Conservation (phyloP, 2,329 filamentous ascomycete species). For the Sporothrix humicola region DNA sequence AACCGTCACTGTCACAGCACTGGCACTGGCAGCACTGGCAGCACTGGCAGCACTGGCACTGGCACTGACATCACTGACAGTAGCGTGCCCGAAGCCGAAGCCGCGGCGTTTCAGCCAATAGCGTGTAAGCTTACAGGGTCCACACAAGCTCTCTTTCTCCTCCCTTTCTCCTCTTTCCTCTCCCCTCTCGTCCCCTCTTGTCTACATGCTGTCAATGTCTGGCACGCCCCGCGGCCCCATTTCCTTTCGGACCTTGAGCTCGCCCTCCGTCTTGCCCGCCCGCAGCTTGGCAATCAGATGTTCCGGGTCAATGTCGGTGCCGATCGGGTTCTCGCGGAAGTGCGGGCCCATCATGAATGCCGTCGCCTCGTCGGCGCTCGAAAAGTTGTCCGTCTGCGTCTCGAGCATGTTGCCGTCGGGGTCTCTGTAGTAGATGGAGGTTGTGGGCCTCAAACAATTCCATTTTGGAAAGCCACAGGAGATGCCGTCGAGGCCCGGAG, state of each 20-base stretch:
- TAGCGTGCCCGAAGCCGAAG: background rate
- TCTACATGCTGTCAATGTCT: slow-evolving; percentile 22
- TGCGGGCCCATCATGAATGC: slow-evolving; percentile 48
- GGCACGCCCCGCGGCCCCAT: slow-evolving; percentile 39
- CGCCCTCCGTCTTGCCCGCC: slow-evolving; percentile 40
- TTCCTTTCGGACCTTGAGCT: slow-evolving; percentile 41
- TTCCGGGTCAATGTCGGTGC: slow-evolving; percentile 53
- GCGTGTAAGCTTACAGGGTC: background rate
- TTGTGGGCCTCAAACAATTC: too few relatives aligned
- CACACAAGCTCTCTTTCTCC: background rate
- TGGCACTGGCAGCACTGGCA: background rate
- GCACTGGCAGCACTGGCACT: background rate
- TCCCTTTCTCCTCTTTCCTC: background rate
- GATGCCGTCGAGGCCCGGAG: too few relatives aligned
- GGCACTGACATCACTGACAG: background rate
- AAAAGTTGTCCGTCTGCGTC: slow-evolving; percentile 54
- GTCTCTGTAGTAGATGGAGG: slow-evolving; percentile 55
- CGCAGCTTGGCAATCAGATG: slow-evolving; percentile 45
- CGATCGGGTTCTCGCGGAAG: slow-evolving; percentile 52
- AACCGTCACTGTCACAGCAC: background rate
- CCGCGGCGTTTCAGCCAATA: slow-evolving; percentile 1
- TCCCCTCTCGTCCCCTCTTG: background rate
- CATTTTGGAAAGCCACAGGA: too few relatives aligned
- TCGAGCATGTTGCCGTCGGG: slow-evolving; percentile 57
- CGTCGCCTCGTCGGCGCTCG: slow-evolving; percentile 46